phyloP scores from a whole-genome alignment of 2,329 filamentous ascomycete genomes.

The Cercospora zeina region DNA sequence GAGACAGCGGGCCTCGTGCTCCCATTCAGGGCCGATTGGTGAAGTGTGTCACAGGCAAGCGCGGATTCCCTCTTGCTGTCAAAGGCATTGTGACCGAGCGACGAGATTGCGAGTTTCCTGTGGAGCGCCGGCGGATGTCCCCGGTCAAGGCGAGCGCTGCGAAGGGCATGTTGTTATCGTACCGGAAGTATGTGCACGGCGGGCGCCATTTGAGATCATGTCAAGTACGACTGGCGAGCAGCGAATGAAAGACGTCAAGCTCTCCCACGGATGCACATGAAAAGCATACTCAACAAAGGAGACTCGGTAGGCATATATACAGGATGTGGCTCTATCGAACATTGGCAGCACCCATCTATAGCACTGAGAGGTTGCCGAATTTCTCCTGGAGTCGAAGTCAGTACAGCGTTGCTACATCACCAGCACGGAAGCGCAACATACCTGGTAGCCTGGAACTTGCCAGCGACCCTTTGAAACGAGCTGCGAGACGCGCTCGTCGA shows the following conservation, averaged over 20 bases:
- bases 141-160: background rate
- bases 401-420: background rate
- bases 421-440: constrained; percentile 50
- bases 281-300: constrained; percentile 21
- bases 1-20: background rate
- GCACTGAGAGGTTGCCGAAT: constrained; percentile 93
- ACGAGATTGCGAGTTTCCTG: background rate
- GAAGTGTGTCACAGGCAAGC: background rate
- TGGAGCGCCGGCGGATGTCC: background rate
- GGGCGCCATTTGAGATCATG: background rate
- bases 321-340: constrained; percentile 30
- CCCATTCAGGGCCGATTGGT: background rate
- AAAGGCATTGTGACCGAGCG: background rate
- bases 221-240: background rate
- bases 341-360: constrained; percentile 62
- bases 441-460: constrained; percentile 98
- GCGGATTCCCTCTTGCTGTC: background rate
- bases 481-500: constrained; percentile 93
- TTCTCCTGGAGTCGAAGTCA: constrained; percentile 68
- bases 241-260: background rate
- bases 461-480: constrained; percentile 98
- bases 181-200: background rate
- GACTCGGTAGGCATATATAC: constrained; percentile 32
- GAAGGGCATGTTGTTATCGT: background rate
- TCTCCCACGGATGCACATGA: constrained; percentile 1